A percentile compares a stretch with the other conserved stretches of the same genome.
phyloP scores from a whole-genome alignment of 495 filamentous ascomycete genomes.

The Tetracladium setigerum region DNA sequence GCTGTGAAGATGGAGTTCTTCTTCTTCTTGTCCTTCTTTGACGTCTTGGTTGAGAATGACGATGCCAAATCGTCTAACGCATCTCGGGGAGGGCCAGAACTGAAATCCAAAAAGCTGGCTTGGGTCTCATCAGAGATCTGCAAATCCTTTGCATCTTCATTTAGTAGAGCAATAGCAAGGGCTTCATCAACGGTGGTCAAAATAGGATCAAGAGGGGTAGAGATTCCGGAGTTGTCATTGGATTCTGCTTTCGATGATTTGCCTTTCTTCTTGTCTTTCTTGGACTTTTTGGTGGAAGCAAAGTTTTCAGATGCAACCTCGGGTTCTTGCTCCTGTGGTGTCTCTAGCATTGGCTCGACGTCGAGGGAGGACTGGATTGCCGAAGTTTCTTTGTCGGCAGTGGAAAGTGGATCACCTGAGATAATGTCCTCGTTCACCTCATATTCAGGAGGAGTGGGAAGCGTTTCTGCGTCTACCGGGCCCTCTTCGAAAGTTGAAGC shows the following conservation, averaged over 20 bases:
- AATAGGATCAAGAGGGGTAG: constrained; percentile 6
- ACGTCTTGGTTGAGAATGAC: constrained; percentile 18
- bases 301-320: constrained; percentile 17
- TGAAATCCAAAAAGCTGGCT: too few relatives aligned
- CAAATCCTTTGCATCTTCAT: too few relatives aligned
- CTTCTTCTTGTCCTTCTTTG: constrained; percentile 27
- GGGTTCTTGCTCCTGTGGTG: constrained; percentile 26
- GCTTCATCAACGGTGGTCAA: too few relatives aligned
- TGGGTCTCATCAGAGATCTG: too few relatives aligned
- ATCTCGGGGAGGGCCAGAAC: too few relatives aligned
- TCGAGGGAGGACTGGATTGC: not conserved
- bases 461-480: not conserved
- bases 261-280: constrained; percentile 18
- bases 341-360: constrained; percentile 13
- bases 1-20: not conserved
- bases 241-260: constrained; percentile 2
- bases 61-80: too few relatives aligned
- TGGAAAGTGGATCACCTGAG: not conserved
- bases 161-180: too few relatives aligned
- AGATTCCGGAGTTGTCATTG: constrained; percentile 2
- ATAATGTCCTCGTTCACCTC: too few relatives aligned
- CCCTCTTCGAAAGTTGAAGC: constrained; percentile 5
- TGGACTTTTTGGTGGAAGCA: constrained; percentile 19
- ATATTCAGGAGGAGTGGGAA: too few relatives aligned
- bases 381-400: not conserved